Percentiles rank a stretch among this genome's conserved stretches.
These are phyloP conservation scores for Pyrenophora teres DNA, from an alignment of 2,329 filamentous ascomycete species.

Conservation along the genomic window DNA sequence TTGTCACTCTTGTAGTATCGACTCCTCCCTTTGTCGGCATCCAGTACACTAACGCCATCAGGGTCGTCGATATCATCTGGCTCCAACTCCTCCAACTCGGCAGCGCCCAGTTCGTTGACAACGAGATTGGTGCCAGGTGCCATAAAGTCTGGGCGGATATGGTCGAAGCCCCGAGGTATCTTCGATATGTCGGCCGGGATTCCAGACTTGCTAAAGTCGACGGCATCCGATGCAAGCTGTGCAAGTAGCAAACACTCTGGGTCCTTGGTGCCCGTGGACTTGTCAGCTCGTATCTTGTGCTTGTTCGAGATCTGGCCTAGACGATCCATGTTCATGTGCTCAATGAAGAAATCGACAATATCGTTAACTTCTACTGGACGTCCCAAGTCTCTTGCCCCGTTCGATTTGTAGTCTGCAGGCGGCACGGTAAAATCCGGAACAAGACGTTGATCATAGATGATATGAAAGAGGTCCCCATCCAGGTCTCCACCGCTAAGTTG, in stretches of 20 bases:
- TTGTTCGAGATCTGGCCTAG: constrained; percentile 50
- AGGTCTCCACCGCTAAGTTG: constrained; percentile 81
- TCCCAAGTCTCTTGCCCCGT: constrained; percentile 62
- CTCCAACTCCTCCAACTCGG: constrained; percentile 30
- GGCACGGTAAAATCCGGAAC: constrained; percentile 51
- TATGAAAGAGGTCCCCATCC: constrained; percentile 80
- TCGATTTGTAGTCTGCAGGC: constrained; percentile 73
- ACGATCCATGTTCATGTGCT: constrained; percentile 50
- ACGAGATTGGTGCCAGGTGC: constrained; percentile 49
- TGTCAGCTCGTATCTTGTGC: constrained; percentile 51
- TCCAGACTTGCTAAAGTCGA: constrained; percentile 41
- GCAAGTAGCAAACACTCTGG: constrained; percentile 46
- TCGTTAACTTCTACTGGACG: constrained; percentile 65
- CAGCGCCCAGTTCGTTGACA: constrained; percentile 41
- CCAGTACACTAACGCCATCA: constrained; percentile 45
- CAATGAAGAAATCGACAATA: constrained; percentile 81
- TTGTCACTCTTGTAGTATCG: constrained; percentile 71
- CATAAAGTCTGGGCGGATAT: constrained; percentile 59
- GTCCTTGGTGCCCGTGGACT: constrained; percentile 34
- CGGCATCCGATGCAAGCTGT: constrained; percentile 43
- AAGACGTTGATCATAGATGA: constrained; percentile 71
- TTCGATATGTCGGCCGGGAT: constrained; percentile 17
- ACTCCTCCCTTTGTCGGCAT: constrained; percentile 48
- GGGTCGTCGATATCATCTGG: constrained; percentile 46
- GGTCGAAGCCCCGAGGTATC: constrained; percentile 24